These are phyloP conservation scores for Volvariella volvacea DNA, from an alignment of 1,284 basidiomycete genomes.

Conservation along the genomic window DNA sequence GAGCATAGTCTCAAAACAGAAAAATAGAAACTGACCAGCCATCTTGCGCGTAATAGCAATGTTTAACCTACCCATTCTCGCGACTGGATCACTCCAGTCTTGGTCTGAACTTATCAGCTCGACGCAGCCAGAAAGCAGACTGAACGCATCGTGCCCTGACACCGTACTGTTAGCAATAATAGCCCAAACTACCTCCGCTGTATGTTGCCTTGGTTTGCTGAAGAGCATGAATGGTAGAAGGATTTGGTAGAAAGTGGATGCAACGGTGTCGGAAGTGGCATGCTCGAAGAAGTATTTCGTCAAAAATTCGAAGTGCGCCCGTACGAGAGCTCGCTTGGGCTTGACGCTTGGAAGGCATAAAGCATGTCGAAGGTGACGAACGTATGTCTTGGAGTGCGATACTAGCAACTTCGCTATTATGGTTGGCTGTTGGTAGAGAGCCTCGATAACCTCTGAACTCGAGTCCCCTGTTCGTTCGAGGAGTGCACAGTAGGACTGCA, in stretches of 20 bases:
- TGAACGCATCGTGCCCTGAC: too few relatives aligned
- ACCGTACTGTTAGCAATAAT: slow-evolving; percentile 22
- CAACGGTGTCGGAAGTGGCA: slow-evolving; percentile 24
- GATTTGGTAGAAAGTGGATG: slow-evolving; percentile 49
- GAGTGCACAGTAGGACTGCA: slow-evolving; percentile 46
- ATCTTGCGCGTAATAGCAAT: slow-evolving; percentile 46
- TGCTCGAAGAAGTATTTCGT: slow-evolving; percentile 35
- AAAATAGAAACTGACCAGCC: slow-evolving; percentile 44
- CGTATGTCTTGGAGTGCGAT: slow-evolving; percentile 31
- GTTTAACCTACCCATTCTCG: slow-evolving; percentile 48
- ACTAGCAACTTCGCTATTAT: slow-evolving; percentile 40
- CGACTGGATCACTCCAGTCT: slow-evolving; percentile 24
- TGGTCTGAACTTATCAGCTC: slow-evolving; percentile 5
- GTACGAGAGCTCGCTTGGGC: slow-evolving; percentile 45
- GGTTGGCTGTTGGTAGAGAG: slow-evolving; percentile 51
- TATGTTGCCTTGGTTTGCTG: slow-evolving; percentile 63
- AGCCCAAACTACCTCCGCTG: slow-evolving; percentile 60
- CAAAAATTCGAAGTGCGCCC: slow-evolving; percentile 61
- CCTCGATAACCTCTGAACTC: slow-evolving; percentile 52
- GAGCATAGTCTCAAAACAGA: neutral
- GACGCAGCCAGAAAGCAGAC: slow-evolving; percentile 25
- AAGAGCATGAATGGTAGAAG: slow-evolving; percentile 73
- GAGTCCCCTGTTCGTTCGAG: slow-evolving; percentile 63
- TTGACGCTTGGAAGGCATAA: slow-evolving; percentile 34
- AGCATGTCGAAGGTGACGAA: slow-evolving; percentile 42